A percentile compares a stretch with the other conserved stretches of the same genome.
Evolutionary conservation across 441 rosid species (phyloP).

Genomic region (Croton setiger): DNA sequence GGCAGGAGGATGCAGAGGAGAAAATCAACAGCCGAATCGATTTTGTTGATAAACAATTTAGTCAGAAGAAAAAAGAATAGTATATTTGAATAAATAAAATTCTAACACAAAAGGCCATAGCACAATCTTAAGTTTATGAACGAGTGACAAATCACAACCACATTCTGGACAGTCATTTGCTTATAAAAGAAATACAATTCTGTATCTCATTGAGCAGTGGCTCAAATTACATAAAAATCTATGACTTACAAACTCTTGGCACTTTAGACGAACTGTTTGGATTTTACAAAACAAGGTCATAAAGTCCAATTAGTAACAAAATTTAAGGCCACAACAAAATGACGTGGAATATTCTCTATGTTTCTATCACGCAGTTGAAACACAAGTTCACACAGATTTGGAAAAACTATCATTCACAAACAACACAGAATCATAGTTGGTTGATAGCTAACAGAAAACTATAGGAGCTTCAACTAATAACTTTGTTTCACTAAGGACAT

Average conservation of each 20-base stretch:
- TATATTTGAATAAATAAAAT: neutral
- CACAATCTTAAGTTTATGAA: neutral
- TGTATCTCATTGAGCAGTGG: neutral
- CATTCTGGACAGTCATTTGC: neutral
- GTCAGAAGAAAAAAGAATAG: neutral
- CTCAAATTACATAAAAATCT: neutral
- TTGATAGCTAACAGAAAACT: neutral
- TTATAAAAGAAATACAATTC: neutral
- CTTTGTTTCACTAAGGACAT: neutral
- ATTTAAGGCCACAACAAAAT: neutral
- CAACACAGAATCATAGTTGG: neutral
- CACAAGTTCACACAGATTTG: neutral
- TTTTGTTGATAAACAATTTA: neutral
- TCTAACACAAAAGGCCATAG: neutral
- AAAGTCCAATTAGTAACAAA: neutral
- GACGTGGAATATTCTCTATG: neutral
- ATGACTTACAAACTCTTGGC: neutral
- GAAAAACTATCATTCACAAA: neutral
- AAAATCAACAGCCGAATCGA: conserved; percentile 11
- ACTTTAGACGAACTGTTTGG: neutral
- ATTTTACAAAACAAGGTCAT: neutral
- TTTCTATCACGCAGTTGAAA: neutral
- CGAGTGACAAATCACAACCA: neutral
- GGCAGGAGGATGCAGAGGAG: conserved; percentile 22
- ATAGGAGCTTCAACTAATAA: neutral